These are phyloP conservation scores for Davidsoniella virescens DNA, from an alignment of 2,329 filamentous ascomycete species.

Conservation along the genomic window DNA sequence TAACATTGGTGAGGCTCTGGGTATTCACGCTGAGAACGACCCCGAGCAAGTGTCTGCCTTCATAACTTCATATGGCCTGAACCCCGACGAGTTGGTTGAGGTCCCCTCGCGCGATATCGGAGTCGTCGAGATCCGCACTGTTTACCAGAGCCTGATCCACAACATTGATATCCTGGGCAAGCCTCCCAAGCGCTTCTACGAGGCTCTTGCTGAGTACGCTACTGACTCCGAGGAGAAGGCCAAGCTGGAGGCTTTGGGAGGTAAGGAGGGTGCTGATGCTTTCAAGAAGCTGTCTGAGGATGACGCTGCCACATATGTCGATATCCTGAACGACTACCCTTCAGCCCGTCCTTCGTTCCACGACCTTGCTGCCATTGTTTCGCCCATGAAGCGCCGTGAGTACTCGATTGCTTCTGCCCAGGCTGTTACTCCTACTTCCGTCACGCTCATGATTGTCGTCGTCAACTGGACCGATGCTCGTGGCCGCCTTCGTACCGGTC, in stretches of 20 bases:
- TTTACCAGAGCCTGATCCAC: constrained; percentile 80
- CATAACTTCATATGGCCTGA: constrained; percentile 76
- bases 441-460: constrained; percentile 91
- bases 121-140: constrained; percentile 67
- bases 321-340: constrained; percentile 74
- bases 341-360: constrained; percentile 81
- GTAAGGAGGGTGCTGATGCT: constrained; percentile 65
- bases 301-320: constrained; percentile 80
- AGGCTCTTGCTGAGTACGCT: constrained; percentile 74
- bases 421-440: constrained; percentile 77
- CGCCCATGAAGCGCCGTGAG: constrained; percentile 86
- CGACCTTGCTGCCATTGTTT: constrained; percentile 74
- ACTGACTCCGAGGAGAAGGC: constrained; percentile 68
- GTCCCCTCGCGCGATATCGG: constrained; percentile 72
- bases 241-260: constrained; percentile 59
- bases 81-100: constrained; percentile 73
- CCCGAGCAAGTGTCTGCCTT: constrained; percentile 62
- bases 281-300: constrained; percentile 88
- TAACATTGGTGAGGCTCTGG: constrained; percentile 91
- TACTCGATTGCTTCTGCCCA: constrained; percentile 99
- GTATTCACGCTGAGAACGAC: constrained; percentile 92
- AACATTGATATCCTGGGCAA: constrained; percentile 95
- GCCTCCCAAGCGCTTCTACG: constrained; percentile 96
- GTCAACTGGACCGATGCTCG: constrained; percentile 86
- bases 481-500: constrained; percentile 78